Base-by-base conservation (phyloP, 768 basidiomycete species). In the Rhodotorula babjevae region DNA sequence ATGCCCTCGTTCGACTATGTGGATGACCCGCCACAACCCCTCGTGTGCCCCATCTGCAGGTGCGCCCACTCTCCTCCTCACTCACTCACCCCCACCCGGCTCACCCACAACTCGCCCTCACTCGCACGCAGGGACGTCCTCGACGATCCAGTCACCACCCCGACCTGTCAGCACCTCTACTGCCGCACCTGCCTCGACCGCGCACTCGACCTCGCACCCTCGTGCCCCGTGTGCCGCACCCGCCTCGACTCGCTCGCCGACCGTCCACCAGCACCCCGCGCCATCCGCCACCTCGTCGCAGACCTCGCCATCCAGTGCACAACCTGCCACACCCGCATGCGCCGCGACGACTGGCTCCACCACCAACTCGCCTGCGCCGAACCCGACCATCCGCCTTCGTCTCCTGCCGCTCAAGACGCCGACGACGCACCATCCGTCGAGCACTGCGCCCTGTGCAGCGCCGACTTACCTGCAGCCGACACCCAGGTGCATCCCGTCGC, bases 141-240 rank as follows among this genome's bases (percentile, higher is more conserved):
- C 33, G 46, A 36, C 27, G 65, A 66, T 33, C 73, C 73, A 1
- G 46, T 68, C 23, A 63, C 64, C 56, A 62, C 72, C 0, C 55
- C 55, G 0, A 4, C 27, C 5, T 74, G 73, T 46, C 57, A 70
- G 10, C 73, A 74, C 57, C 27, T 73, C 40, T 70, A 67, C 62
- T 74, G 65, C 53, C n/a, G 53, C 21, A 3, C 46, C 31, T 70
- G 73, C 52, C 56, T 74, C 21, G 10, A n/a, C 14, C 68, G 65
- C 27, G 65, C 73, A 12, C 49, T 74, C 65, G 57, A 47, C 40
- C 29, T 61, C 6, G 21, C 57, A 3, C 57, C 58, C 7, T 47
- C 61, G 18, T 74, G 73, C 53, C 73, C 73, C 25, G 55, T 74
- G 33, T 65, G 67, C 58, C 64, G 68, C n/a, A 15, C 42, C 7